These are phyloP conservation scores for Capsicum chinense DNA, from an alignment of 257 asterid genomes.

Conservation along the genomic window DNA sequence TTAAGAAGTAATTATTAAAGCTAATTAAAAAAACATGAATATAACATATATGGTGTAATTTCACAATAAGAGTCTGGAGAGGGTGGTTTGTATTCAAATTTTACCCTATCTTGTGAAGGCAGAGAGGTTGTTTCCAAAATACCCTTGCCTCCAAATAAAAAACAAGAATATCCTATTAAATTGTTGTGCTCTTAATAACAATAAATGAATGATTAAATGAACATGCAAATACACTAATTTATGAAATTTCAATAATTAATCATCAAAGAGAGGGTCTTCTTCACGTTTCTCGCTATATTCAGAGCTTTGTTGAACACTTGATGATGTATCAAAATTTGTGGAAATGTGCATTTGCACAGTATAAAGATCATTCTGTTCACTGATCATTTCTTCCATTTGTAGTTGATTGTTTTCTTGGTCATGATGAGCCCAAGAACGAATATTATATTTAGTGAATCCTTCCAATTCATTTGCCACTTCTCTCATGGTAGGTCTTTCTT, in stretches of 20 bases:
- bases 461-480: neutral
- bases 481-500: conserved; percentile 23
- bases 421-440: neutral
- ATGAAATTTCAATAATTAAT: neutral
- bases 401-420: neutral
- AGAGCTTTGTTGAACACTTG: neutral
- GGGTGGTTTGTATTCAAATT: neutral
- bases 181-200: neutral
- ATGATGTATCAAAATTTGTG: conserved; percentile 8
- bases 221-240: neutral
- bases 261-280: neutral
- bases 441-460: conserved; percentile 20
- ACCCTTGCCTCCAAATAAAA: neutral
- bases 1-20: neutral
- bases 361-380: neutral
- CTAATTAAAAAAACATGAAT: neutral
- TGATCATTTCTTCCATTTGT: neutral
- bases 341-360: neutral
- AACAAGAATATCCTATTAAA: neutral
- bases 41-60: neutral
- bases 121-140: neutral
- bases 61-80: too few species aligned
- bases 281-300: neutral
- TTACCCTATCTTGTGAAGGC: neutral
- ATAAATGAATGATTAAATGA: neutral